Evolutionary conservation across 202 grass and related monocot species (phyloP).

Genomic region (Digitaria exilis): DNA sequence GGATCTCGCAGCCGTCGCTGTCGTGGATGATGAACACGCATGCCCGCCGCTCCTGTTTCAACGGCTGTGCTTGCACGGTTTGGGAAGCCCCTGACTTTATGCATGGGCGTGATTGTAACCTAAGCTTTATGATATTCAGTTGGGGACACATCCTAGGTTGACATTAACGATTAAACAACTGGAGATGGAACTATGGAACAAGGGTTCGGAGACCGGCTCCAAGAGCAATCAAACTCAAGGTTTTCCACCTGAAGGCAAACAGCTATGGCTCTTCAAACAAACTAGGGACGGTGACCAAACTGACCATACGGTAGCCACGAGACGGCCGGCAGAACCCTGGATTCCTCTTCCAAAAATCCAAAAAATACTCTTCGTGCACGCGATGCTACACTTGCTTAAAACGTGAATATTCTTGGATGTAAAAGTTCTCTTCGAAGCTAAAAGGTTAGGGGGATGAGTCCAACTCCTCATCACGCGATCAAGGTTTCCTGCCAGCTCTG

Average conservation of each 20-base stretch:
- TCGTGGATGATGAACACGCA: neutral
- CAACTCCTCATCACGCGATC: neutral
- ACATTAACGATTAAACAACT: neutral
- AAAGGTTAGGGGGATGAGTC: neutral
- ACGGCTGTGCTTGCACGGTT: constrained; percentile 5
- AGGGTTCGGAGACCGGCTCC: neutral
- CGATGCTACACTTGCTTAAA: too few relatives aligned
- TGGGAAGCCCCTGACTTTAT: neutral
- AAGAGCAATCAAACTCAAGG: constrained; percentile 7
- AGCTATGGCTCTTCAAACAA: neutral
- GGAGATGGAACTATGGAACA: too few relatives aligned
- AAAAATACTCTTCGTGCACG: neutral
- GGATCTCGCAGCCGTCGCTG: neutral
- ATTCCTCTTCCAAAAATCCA: neutral
- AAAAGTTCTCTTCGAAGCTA: neutral
- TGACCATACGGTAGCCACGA: neutral
- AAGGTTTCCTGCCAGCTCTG: neutral
- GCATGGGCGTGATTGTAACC: neutral
- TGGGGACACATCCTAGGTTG: neutral
- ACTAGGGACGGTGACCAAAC: neutral
- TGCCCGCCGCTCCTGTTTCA: neutral
- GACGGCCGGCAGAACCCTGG: neutral
- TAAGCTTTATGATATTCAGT: neutral
- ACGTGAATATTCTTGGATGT: neutral
- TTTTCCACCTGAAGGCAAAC: neutral